A percentile compares a stretch with the other conserved stretches of the same genome.
These are phyloP conservation scores for Histomonas meleagridis DNA, from an alignment of 208 protist genomes.

Conservation along the genomic window DNA sequence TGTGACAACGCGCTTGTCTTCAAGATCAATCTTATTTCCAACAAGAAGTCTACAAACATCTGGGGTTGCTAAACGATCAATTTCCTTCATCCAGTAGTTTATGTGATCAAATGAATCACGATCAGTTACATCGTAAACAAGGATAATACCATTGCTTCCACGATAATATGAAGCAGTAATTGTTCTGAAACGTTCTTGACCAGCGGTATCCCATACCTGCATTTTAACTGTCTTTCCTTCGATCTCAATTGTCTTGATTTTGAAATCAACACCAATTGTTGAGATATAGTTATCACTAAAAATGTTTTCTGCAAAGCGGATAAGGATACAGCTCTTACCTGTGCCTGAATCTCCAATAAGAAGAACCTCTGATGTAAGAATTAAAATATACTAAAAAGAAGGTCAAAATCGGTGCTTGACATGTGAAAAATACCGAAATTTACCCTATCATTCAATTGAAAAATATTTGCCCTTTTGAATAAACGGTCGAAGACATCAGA, in stretches of 20 bases:
- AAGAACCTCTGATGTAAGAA: conserved; percentile 49
- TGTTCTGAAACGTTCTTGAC: conserved; percentile 59
- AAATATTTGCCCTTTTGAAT: too few relatives aligned
- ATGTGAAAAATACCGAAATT: too few relatives aligned
- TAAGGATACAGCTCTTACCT: conserved; percentile 51
- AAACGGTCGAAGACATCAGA: too few relatives aligned
- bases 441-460: too few relatives aligned
- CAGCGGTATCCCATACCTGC: conserved; percentile 56
- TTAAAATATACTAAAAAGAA: background rate
- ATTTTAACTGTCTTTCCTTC: conserved; percentile 43
- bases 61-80: conserved; percentile 86
- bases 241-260: conserved; percentile 52
- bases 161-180: conserved; percentile 59
- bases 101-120: conserved; percentile 47
- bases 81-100: conserved; percentile 70
- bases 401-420: background rate
- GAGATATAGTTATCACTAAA: conserved; percentile 59
- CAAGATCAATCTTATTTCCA: conserved; percentile 56
- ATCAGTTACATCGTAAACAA: conserved; percentile 65
- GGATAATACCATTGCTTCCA: conserved; percentile 66
- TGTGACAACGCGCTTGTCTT: conserved; percentile 43
- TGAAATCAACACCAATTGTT: conserved; percentile 62
- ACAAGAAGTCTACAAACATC: conserved; percentile 75
- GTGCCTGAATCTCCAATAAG: conserved; percentile 52
- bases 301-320: conserved; percentile 54